Conservation (phyloP, 1,139 yeast genomes). For the Taphrina betulina region DNA sequence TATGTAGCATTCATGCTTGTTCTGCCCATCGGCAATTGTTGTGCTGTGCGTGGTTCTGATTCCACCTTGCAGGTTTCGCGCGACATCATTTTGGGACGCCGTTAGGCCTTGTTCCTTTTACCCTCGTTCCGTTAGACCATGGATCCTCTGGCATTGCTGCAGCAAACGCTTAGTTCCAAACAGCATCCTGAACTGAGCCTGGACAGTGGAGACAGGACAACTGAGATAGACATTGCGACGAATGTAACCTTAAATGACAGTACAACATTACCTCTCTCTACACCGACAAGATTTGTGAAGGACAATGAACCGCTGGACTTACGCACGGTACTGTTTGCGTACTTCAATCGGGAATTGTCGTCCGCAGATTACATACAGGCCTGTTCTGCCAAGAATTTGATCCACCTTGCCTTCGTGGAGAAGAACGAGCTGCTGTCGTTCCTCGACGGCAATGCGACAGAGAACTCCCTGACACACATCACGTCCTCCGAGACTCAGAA, state of each 20-base stretch:
- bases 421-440: slow-evolving; percentile 59
- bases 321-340: slow-evolving; percentile 71
- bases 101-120: no score
- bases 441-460: slow-evolving; percentile 25
- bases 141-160: slow-evolving; percentile 7
- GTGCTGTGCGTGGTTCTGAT: no score
- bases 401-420: slow-evolving; percentile 78
- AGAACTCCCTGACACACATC: neutral
- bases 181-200: neutral
- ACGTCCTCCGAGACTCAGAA: slow-evolving; percentile 1
- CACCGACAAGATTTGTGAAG: slow-evolving; percentile 17
- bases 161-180: neutral
- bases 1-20: no score
- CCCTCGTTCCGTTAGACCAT: neutral
- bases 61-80: no score
- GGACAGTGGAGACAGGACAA: neutral
- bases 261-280: neutral
- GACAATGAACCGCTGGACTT: slow-evolving; percentile 49
- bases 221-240: neutral
- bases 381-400: slow-evolving; percentile 63
- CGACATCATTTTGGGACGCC: no score
- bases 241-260: neutral
- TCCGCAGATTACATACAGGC: slow-evolving; percentile 79
- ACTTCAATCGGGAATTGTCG: slow-evolving; percentile 70
- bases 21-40: no score